Conservation (phyloP, 1,284 basidiomycete genomes). For the Boletus hoseneyae region DNA sequence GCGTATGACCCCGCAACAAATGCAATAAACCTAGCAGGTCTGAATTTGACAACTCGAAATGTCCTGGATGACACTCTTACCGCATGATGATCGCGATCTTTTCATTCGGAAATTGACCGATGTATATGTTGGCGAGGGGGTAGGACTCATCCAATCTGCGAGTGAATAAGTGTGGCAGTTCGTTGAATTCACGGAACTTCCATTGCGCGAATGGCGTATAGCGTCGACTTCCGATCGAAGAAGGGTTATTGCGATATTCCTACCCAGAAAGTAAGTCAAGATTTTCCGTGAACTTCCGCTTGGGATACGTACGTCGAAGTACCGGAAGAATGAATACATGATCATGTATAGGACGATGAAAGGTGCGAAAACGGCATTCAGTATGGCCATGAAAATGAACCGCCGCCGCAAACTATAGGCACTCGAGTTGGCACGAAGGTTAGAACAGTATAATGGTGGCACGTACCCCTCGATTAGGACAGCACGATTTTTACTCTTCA, state of each 20-base stretch:
- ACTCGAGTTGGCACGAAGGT: background rate
- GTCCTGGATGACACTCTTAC: conserved; percentile 41
- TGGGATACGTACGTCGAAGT: conserved; percentile 78
- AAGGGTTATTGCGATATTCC: conserved; percentile 99
- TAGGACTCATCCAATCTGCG: conserved; percentile 86
- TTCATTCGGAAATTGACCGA: conserved; percentile 97
- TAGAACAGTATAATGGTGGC: background rate
- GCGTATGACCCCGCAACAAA: conserved; percentile 97
- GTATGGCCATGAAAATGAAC: conserved; percentile 93
- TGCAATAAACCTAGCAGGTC: conserved; percentile 64
- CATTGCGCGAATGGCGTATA: conserved; percentile 96
- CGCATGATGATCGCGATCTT: conserved; percentile 86
- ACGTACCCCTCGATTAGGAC: conserved; percentile 82
- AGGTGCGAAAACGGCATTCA: conserved; percentile 94
- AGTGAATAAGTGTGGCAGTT: conserved; percentile 90
- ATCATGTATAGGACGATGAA: conserved; percentile 97
- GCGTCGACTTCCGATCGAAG: conserved; percentile 85
- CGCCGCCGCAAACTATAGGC: conserved; percentile 68
- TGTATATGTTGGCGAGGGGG: conserved; percentile 89
- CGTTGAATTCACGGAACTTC: conserved; percentile 99
- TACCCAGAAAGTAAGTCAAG: conserved; percentile 32
- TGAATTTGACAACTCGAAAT: background rate
- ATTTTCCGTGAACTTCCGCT: background rate
- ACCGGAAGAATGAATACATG: conserved; percentile 99
- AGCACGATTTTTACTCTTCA: conserved; percentile 78